These are phyloP conservation scores for Oryza coarctata DNA, from an alignment of 176 grass and related monocot species.

Conservation along the genomic window DNA sequence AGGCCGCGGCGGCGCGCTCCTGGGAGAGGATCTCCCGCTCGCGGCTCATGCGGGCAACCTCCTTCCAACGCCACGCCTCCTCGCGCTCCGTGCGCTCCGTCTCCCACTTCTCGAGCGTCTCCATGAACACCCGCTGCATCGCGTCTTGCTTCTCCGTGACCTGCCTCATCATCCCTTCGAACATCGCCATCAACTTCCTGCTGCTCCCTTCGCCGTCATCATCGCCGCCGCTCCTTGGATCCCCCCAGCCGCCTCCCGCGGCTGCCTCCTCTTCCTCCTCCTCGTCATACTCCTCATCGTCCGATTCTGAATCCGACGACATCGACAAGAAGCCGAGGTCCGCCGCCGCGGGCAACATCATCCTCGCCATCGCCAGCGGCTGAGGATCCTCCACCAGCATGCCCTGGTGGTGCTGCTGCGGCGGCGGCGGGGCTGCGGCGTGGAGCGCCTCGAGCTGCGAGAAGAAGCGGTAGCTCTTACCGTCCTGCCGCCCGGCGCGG, in stretches of 20 bases:
- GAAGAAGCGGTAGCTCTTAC: conserved; percentile 97
- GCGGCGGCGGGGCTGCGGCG: conserved; percentile 17
- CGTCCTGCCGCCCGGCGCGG: conserved; percentile 76
- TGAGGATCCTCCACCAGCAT: conserved; percentile 3
- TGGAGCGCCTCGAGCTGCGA: conserved; percentile 73
- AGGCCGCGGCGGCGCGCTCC: conserved; percentile 66
- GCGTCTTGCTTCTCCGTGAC: conserved; percentile 79
- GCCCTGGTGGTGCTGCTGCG: not conserved
- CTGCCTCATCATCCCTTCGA: conserved; percentile 67
- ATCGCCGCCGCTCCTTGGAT: conserved; percentile 9
- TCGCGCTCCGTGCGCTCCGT: conserved; percentile 72
- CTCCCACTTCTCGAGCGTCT: conserved; percentile 68
- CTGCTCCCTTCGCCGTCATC: not conserved
- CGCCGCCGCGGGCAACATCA: not conserved
- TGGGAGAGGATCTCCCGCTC: conserved; percentile 62
- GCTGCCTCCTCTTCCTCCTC: conserved; percentile 25
- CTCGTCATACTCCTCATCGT: conserved; percentile 28
- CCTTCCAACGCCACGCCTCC: conserved; percentile 77
- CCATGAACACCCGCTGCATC: conserved; percentile 70
- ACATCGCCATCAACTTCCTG: conserved; percentile 61
- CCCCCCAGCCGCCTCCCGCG: conserved; percentile 21
- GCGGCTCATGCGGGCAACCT: conserved; percentile 59
- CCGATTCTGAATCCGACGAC: conserved; percentile 49
- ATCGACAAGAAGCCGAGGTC: conserved; percentile 61
- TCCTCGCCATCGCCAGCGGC: conserved; percentile 13